Evolutionary conservation across 2,329 filamentous ascomycete species (phyloP), one percentile per base, ranked within the genome.

Genomic region (Xylariaceae sp.): DNA sequence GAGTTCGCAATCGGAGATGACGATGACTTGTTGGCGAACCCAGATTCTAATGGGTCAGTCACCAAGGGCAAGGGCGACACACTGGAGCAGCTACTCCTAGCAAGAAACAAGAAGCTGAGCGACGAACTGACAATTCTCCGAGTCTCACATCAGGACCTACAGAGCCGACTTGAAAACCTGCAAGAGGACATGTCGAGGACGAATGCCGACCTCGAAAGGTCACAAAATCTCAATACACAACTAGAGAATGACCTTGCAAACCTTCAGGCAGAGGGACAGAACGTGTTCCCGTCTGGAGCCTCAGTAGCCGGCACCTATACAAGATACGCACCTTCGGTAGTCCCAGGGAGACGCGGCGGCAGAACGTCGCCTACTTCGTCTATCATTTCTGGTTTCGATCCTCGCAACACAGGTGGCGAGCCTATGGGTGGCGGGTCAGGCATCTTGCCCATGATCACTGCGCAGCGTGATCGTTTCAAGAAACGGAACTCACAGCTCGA

Each of bases 381-480:
- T 16, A 97, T 99, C 65, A 97, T 99, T 65, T 97, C 92, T 55
- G 94, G 94, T n/a, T 92, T 97, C 68, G 90, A 96, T 66, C 86
- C 89, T 18, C 81, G 84, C 36, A 77, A 77, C 74, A 70, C 73
- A 7, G 73, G 79, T 32, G 75, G 80, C 13, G 89, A 91, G 40
- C 79, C 86, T 7, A 81, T 87, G 50, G 89, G 88, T 26, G 81
- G 89, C 48, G 90, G 91, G 2, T 90, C 90, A 0, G 91, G 92
- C 10, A 97, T 99, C 60, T 78, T 99, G 20, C 95, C 94, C 27
- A 99, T 99, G 95, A 89, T 99, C 46, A 96, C 94, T 27, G 94
- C 95, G 1, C 95, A 99, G 74, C 88, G 94, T 57, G 94, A 99
- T 74, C 91, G 94, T 45, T 99, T 97, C 83, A 97, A 97, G 80